Percentiles rank a stretch among this genome's conserved stretches.
These are phyloP conservation scores for Cadophora gregata DNA, from an alignment of 2,329 filamentous ascomycete species.

Conservation along the genomic window DNA sequence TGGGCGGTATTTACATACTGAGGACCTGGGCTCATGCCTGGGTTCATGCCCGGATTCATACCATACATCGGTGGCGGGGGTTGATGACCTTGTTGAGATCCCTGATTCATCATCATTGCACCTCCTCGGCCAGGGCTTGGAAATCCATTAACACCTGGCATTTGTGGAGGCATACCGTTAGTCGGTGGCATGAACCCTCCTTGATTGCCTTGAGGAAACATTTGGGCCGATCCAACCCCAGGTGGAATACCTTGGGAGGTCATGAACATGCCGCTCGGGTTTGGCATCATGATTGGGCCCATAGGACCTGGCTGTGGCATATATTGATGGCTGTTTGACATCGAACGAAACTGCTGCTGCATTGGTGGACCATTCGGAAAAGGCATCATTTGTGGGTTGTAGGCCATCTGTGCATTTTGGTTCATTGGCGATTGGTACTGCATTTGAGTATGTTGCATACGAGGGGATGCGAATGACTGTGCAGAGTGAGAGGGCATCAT, in stretches of 20 bases:
- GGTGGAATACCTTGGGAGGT: conserved; percentile 74
- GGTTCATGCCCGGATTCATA: conserved; percentile 76
- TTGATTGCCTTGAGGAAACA: conserved; percentile 76
- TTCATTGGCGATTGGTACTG: conserved; percentile 75
- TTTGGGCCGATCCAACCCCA: conserved; percentile 70
- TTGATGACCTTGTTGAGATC: conserved; percentile 86
- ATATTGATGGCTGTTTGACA: conserved; percentile 75
- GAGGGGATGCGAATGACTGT: conserved; percentile 85
- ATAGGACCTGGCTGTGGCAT: conserved; percentile 75
- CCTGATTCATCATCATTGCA: conserved; percentile 93
- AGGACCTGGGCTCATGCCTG: conserved; percentile 70
- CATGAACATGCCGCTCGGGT: conserved; percentile 73
- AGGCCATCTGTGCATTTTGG: conserved; percentile 72
- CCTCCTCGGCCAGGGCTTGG: conserved; percentile 88
- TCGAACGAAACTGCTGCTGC: conserved; percentile 68
- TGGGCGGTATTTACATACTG: conserved; percentile 57
- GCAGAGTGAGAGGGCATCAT: conserved; percentile 88
- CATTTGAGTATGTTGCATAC: conserved; percentile 73
- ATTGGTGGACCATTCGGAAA: conserved; percentile 76
- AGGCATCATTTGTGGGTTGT: conserved; percentile 73
- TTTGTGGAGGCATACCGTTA: conserved; percentile 59
- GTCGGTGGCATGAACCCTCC: conserved; percentile 67
- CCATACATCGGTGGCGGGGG: conserved; percentile 65
- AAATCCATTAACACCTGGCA: conserved; percentile 76
- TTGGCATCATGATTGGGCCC: conserved; percentile 85